A percentile compares a stretch with the other conserved stretches of the same genome.
phyloP scores from a whole-genome alignment of 2,329 filamentous ascomycete species.

The Neoarthrinium moseri region DNA sequence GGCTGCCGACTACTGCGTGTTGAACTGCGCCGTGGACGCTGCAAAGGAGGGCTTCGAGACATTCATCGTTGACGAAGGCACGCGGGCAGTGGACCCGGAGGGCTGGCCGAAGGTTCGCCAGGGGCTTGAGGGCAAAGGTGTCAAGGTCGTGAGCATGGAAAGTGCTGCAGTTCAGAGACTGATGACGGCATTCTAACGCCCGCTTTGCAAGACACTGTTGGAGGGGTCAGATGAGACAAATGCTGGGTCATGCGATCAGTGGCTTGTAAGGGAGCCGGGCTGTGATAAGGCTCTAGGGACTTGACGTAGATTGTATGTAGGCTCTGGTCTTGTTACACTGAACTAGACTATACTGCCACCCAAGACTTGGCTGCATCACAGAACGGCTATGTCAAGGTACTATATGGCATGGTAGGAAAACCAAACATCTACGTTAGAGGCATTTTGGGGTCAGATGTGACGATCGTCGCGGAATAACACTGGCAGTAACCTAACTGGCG shows the following conservation, averaged over 20 bases:
- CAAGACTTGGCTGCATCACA: no score
- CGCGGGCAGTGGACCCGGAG: conserved; percentile 65
- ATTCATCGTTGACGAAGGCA: conserved; percentile 76
- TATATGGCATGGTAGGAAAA: no score
- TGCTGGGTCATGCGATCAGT: no score
- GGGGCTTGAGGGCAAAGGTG: conserved; percentile 57
- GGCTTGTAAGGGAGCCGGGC: background rate
- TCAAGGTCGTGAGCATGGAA: conserved; percentile 59
- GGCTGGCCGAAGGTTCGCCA: conserved; percentile 54
- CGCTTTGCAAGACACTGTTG: background rate
- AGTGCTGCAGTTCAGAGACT: conserved; percentile 52
- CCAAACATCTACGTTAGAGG: no score
- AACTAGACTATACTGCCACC: no score
- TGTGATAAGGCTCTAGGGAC: background rate
- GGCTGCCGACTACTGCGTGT: conserved; percentile 88
- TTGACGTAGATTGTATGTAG: background rate
- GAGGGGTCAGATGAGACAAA: no score
- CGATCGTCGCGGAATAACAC: no score
- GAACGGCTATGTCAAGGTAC: no score
- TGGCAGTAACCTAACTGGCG: no score
- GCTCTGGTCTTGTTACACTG: background rate
- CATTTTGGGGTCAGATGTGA: no score
- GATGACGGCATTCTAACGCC: conserved; percentile 32
- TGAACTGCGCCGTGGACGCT: conserved; percentile 76
- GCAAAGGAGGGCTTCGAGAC: conserved; percentile 72